These are phyloP conservation scores for Actinidia chinensis DNA, from an alignment of 179 eudicot genomes.

Conservation along the genomic window DNA sequence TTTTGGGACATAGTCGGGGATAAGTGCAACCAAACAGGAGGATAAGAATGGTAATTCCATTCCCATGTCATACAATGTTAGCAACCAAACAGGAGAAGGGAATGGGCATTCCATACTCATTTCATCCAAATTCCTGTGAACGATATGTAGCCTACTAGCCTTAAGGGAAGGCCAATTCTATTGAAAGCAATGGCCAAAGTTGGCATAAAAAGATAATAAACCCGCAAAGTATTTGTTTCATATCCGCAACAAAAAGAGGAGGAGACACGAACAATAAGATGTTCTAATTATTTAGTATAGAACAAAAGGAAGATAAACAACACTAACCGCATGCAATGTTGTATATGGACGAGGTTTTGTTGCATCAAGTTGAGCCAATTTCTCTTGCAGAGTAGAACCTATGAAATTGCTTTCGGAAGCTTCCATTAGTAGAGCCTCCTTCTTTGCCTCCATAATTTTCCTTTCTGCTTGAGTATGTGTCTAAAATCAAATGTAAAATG, in stretches of 20 bases:
- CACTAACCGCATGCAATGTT: conserved; percentile 78
- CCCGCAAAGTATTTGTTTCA: neutral
- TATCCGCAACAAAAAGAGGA: neutral
- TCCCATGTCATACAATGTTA: neutral
- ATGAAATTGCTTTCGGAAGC: conserved; percentile 46
- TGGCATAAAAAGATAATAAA: conserved; percentile 8
- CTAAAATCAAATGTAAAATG: conserved; percentile 35
- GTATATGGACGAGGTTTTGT: conserved; percentile 66
- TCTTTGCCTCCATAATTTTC: conserved; percentile 74
- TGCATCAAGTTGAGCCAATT: conserved; percentile 58
- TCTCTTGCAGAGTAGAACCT: conserved; percentile 41
- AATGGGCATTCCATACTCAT: neutral
- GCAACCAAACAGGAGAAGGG: neutral
- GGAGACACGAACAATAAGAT: neutral
- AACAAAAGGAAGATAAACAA: conserved; percentile 15
- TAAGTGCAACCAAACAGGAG: no score
- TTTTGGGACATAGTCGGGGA: no score
- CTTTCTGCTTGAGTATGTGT: conserved; percentile 93
- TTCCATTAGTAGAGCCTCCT: conserved; percentile 53
- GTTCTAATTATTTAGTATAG: neutral
- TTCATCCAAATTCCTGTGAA: neutral
- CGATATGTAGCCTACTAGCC: neutral
- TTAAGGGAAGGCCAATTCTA: neutral
- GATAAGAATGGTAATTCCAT: neutral
- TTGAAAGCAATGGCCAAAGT: neutral